Base-by-base conservation (phyloP, 306 rosid genomes). In the Ziziphus jujuba region DNA sequence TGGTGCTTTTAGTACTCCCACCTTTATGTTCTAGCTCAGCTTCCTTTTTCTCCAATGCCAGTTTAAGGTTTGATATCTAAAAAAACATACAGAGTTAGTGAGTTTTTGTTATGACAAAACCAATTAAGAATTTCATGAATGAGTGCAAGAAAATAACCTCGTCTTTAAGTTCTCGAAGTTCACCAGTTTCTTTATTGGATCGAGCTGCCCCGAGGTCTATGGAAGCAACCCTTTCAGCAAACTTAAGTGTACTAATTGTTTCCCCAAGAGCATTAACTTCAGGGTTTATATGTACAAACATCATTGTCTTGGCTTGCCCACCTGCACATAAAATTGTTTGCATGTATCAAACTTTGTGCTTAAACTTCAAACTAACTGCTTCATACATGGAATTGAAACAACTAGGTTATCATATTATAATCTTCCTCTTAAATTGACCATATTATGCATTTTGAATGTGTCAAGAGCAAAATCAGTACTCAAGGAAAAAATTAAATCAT, bases 241-340 rank as follows among this genome's bases (percentile, higher is more conserved):
- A 93, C 79, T 93, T 93, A 68, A 93, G 92, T 3, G 97, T 93
- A 85, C 98, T 93, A 43, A 93, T 88, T 17, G 98, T 93, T 77
- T 93, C 98, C 72, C 98, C 98, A 43, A 87, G 75, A 5, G 98
- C 84, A 69, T 84, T 87, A 9, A 83, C 51, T 70, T 93, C 98
- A 20, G 97, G 93, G 66, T 93, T 93, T 86, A 93, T 88, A 77
- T 93, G 98, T 49, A 93, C 98, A 83, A 93, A 93, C 98, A 93
- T 93, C 87, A 93, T 84, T 19, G 98, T 93, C 72, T 93, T 93
- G 53, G 98, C 98, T 44, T 90, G 96, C 47, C 98, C 98, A 66
- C 98, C 98, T 92, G 45, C 78, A 56, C 17, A 36, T 66, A 34
- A 55, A 60, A n/a, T n/a, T 61, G 70, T 36, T 8, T 48, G 15